Percentiles rank a stretch among this genome's conserved stretches.
Conservation (phyloP, 352 stramenopile genomes). For the Pilasporangium apinafurcum region DNA sequence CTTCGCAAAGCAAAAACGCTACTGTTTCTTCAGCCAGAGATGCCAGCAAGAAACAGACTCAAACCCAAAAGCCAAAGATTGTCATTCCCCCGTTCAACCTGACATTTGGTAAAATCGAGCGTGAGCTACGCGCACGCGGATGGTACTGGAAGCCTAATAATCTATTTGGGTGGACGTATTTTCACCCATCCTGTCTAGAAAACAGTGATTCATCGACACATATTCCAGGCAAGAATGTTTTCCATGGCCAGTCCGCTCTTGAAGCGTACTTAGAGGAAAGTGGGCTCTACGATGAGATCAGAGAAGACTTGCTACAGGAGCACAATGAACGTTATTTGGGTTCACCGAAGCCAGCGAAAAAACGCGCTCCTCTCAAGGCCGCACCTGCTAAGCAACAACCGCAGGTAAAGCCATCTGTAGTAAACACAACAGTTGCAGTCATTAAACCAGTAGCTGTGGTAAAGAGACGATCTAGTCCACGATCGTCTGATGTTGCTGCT, state of each 20-base stretch:
- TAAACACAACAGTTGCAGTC: too few species aligned
- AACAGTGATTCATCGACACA: too few species aligned
- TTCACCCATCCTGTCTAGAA: slow-evolving; percentile 20
- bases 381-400: too few species aligned
- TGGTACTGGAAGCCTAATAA: slow-evolving; percentile 54
- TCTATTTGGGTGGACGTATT: slow-evolving; percentile 52
- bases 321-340: slow-evolving; percentile 14
- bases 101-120: slow-evolving; percentile 53
- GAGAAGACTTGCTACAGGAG: slow-evolving; percentile 25
- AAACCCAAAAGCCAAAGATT: neutral
- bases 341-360: neutral
- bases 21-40: too few species aligned
- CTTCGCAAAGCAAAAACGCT: too few species aligned
- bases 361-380: too few species aligned
- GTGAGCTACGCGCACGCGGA: slow-evolving; percentile 37
- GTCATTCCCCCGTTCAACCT: slow-evolving; percentile 53
- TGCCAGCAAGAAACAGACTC: slow-evolving; percentile 10
- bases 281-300: slow-evolving; percentile 34
- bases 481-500: too few species aligned
- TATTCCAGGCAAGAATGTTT: slow-evolving; percentile 46
- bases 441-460: too few species aligned
- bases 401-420: too few species aligned
- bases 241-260: slow-evolving; percentile 30
- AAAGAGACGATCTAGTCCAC: too few species aligned
- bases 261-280: slow-evolving; percentile 31